Evolutionary conservation across 768 basidiomycete genomes (phyloP), one percentile per base, ranked within the genome.

Genomic region (Gymnopilus junonius): DNA sequence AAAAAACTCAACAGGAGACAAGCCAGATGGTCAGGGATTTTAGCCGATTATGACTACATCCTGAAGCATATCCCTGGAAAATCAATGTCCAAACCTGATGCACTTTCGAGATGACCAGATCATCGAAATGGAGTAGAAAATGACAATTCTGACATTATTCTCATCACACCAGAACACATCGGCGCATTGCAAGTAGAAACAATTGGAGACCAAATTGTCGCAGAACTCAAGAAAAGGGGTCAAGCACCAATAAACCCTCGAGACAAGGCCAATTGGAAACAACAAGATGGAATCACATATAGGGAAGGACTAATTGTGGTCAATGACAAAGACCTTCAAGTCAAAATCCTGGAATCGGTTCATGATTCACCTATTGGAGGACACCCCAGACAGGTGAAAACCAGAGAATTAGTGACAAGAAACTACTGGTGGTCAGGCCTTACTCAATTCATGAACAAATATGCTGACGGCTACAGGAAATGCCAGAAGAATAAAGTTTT

Each of bases 1-100:
- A 70, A 76, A 48, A 74, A 79, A 7, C 71, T 85, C 0, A 83
- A 76, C 59, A 67, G 73, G 2, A 53, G 79, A 15, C 84, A n/a
- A n/a, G n/a, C n/a, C n/a, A n/a, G n/a, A n/a, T n/a, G n/a, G n/a
- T n/a, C n/a, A n/a, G n/a, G n/a, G n/a, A n/a, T n/a, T n/a, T n/a
- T n/a, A n/a, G n/a, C n/a, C n/a, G n/a, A n/a, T n/a, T n/a, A n/a
- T n/a, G n/a, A n/a, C n/a, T n/a, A n/a, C n/a, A n/a, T n/a, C n/a
- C n/a, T n/a, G n/a, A n/a, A n/a, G n/a, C n/a, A n/a, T n/a, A n/a
- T n/a, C n/a, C n/a, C n/a, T n/a, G n/a, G n/a, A n/a, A n/a, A n/a
- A n/a, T n/a, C n/a, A n/a, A n/a, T n/a, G n/a, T n/a, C n/a, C n/a
- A n/a, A n/a, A n/a, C n/a, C n/a, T n/a, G n/a, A n/a, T n/a, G n/a